These are phyloP conservation scores for Plasmodium adleri DNA, from an alignment of 169 alveolate species.

Conservation along the genomic window DNA sequence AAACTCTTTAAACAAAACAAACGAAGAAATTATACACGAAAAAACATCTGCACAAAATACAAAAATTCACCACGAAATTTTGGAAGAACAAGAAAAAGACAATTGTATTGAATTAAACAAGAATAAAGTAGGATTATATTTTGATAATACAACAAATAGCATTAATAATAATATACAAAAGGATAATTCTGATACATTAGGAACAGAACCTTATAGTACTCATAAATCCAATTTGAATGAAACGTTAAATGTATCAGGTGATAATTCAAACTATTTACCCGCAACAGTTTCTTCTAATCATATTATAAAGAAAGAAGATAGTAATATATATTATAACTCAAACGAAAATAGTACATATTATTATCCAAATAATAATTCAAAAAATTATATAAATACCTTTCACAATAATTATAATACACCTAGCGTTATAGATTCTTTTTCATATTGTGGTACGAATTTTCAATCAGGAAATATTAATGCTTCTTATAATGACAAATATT, in stretches of 20 bases:
- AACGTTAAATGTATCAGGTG: background rate
- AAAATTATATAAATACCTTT: background rate
- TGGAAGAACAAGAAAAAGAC: conserved; percentile 30
- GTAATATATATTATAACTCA: conserved; percentile 13
- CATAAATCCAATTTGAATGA: conserved; percentile 6
- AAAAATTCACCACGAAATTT: background rate
- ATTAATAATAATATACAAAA: conserved; percentile 12
- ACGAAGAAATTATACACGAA: background rate
- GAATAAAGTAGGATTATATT: conserved; percentile 17
- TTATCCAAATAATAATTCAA: conserved; percentile 22
- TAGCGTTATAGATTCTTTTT: background rate
- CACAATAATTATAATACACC: conserved; percentile 20
- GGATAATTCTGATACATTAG: conserved; percentile 10
- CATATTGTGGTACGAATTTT: conserved; percentile 12
- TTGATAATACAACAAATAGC: conserved; percentile 6
- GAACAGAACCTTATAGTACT: conserved; percentile 8
- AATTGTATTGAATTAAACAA: conserved; percentile 31
- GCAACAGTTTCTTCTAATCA: conserved; percentile 15
- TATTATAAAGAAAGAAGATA: conserved; percentile 17
- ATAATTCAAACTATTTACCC: background rate
- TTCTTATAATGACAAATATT: conserved; percentile 8
- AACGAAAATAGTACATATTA: conserved; percentile 2
- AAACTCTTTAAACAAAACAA: conserved; percentile 7
- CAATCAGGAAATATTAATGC: background rate
- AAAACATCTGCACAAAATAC: conserved; percentile 11